Conservation (phyloP, 2,329 filamentous ascomycete genomes). For the Fusarium liriodendri region DNA sequence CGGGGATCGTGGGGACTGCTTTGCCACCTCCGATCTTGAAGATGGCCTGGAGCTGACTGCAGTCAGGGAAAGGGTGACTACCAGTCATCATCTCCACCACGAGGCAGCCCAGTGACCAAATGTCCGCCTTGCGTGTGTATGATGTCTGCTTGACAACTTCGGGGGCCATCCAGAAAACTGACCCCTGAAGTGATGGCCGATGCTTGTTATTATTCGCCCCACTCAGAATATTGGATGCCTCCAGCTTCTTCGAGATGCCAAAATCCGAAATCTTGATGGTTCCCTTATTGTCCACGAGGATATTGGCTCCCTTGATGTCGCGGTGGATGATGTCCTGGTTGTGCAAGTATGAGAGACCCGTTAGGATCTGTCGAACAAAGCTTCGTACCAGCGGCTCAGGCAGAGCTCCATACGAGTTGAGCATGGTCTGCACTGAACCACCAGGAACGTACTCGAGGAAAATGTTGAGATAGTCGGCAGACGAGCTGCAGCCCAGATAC, state of each 20-base stretch:
- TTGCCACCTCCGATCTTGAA: constrained; percentile 96
- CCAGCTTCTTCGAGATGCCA: constrained; percentile 97
- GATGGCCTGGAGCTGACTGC: constrained; percentile 96
- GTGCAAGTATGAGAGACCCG: constrained; percentile 92
- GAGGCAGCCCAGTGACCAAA: constrained; percentile 96
- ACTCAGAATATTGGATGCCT: constrained; percentile 85
- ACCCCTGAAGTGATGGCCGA: constrained; percentile 88
- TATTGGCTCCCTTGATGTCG: constrained; percentile 99
- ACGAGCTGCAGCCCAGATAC: constrained; percentile 94
- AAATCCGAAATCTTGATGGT: constrained; percentile 99
- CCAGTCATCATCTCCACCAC: constrained; percentile 99
- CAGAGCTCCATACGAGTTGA: constrained; percentile 96
- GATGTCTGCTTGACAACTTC: constrained; percentile 98
- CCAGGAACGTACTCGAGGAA: constrained; percentile 99
- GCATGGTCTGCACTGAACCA: constrained; percentile 97
- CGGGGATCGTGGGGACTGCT: constrained; percentile 88
- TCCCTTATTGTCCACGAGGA: constrained; percentile 98
- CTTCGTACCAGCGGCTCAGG: constrained; percentile 94
- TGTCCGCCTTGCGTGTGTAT: constrained; percentile 98
- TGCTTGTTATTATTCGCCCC: constrained; percentile 76
- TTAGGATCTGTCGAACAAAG: constrained; percentile 95
- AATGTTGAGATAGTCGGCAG: constrained; percentile 94
- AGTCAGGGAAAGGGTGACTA: constrained; percentile 94
- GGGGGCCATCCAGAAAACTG: constrained; percentile 99
- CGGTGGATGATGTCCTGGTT: constrained; percentile 96